Base-by-base conservation (phyloP, 2,329 filamentous ascomycete species). In the Aspergillus sp. region DNA sequence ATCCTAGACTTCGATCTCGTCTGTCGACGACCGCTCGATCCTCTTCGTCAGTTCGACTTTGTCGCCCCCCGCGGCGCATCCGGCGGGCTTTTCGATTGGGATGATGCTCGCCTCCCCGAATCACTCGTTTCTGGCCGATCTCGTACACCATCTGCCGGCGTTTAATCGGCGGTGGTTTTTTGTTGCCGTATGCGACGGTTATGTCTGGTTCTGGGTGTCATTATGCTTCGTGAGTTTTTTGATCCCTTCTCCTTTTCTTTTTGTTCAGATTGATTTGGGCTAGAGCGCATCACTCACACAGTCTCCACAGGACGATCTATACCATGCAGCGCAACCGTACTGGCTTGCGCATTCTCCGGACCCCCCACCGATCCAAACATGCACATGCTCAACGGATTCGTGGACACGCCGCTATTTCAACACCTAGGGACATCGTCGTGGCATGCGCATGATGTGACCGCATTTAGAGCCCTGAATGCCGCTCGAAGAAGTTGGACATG, bases 141-240 rank as follows among this genome's bases (percentile, higher is more conserved):
- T 78, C 20, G 72, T 79, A 12, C 50, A 63, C 6, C 73, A 74
- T 32, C 67, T 79, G 1, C 60, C 65, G 1, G 59, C 62, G 0
- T 79, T 78, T 52, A 75, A 79, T 60, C 68, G 67, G 5, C 63
- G 71, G n/a, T 79, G 77, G 76, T 68, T 78, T 78, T 18, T 69
- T 73, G 2, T 60, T 79, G 32, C 75, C 77, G 0, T 78, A 79
- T 52, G 63, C 73, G 3, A 77, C 76, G 2, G 74, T 79, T 32
- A 79, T 79, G 77, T 79, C 79, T 61, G 78, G 75, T 61, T 78
- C 77, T 1, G 76, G 76, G 12, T 78, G 76, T 46, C 76, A 79
- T 59, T 79, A 76, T 58, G 76, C 75, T 24, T 78, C 76, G 71
- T 76, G 64, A 45, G 72, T 67, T 24, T n/a, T n/a, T n/a, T 12